A percentile compares a stretch with the other conserved stretches of the same genome.
phyloP scores from a whole-genome alignment of 2,329 filamentous ascomycete species.

The Ophiostoma himal-ulmi region DNA sequence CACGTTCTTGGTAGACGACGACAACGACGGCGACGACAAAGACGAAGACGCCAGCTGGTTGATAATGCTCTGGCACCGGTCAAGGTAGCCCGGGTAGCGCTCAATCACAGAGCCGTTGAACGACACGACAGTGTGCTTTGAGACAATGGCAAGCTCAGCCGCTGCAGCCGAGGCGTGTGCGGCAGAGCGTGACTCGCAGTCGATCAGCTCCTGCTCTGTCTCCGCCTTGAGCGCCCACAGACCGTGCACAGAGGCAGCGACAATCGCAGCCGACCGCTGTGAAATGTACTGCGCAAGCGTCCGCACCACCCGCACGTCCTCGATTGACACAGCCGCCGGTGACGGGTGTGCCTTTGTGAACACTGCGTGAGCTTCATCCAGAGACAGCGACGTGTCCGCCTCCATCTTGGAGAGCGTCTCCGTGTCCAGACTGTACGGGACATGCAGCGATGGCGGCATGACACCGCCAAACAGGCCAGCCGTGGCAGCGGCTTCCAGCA shows the following conservation, averaged over 20 bases:
- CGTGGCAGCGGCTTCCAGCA: constrained; percentile 53
- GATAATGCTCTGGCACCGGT: constrained; percentile 57
- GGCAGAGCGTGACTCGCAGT: not conserved
- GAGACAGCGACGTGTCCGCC: constrained; percentile 38
- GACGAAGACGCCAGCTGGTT: constrained; percentile 43
- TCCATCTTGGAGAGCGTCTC: constrained; percentile 53
- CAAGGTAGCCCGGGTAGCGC: constrained; percentile 64
- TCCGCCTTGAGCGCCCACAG: constrained; percentile 51
- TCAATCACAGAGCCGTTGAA: constrained; percentile 78
- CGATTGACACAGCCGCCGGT: constrained; percentile 35
- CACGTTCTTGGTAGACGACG: constrained; percentile 30
- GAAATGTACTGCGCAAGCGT: constrained; percentile 51
- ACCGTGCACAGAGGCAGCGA: constrained; percentile 54
- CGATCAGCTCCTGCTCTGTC: constrained; percentile 45
- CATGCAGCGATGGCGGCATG: constrained; percentile 47
- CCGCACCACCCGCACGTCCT: constrained; percentile 49
- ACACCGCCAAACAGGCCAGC: constrained; percentile 52
- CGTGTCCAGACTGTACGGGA: constrained; percentile 54
- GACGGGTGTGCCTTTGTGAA: constrained; percentile 48
- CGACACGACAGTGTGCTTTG: constrained; percentile 54
- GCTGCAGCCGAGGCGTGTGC: constrained; percentile 43
- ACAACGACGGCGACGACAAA: constrained; percentile 24
- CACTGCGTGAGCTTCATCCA: constrained; percentile 41
- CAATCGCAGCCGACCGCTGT: constrained; percentile 52
- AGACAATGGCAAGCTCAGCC: constrained; percentile 36